phyloP scores from a whole-genome alignment of 1,139 yeast species.

The Lodderomyces margitis region DNA sequence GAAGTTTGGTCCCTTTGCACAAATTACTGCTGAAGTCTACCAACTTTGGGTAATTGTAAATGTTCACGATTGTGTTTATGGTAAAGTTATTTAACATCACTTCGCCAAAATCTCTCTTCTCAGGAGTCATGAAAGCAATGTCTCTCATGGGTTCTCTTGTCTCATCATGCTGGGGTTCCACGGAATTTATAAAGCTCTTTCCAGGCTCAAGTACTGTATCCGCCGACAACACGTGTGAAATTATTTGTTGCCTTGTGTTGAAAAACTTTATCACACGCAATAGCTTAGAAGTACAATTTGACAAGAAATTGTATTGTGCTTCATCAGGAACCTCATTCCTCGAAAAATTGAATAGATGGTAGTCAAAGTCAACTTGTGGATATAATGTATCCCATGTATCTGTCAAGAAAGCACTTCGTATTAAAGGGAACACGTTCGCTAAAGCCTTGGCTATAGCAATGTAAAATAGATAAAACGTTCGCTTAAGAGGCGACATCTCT shows the following conservation, averaged over 20 bases:
- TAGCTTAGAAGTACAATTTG: conserved; percentile 20
- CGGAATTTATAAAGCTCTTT: conserved; percentile 7
- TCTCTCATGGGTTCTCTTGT: conserved; percentile 15
- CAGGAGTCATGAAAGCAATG: conserved; percentile 23
- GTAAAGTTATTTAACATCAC: conserved; percentile 21
- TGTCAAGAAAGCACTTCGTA: conserved; percentile 34
- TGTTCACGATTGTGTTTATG: conserved; percentile 17
- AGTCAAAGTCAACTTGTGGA: conserved; percentile 32
- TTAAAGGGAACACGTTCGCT: conserved; percentile 32
- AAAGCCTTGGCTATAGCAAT: conserved; percentile 36
- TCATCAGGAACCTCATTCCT: conserved; percentile 16
- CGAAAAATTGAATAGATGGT: conserved; percentile 22
- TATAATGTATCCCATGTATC: conserved; percentile 34
- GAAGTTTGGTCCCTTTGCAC: conserved; percentile 3
- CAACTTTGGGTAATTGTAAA: conserved; percentile 26
- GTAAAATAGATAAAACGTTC: conserved; percentile 34
- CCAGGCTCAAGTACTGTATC: conserved; percentile 19
- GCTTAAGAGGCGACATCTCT: conserved; percentile 28
- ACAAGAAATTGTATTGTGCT: conserved; percentile 21
- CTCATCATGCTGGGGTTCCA: conserved; percentile 12
- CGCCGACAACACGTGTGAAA: conserved; percentile 22
- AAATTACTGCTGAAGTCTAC: conserved; percentile 7
- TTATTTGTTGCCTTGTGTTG: conserved; percentile 25
- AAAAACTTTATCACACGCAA: conserved; percentile 30
- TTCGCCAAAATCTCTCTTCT: conserved; percentile 25